These are phyloP conservation scores for Penicillium sp. DNA, from an alignment of 2,329 filamentous ascomycete genomes.

Conservation along the genomic window DNA sequence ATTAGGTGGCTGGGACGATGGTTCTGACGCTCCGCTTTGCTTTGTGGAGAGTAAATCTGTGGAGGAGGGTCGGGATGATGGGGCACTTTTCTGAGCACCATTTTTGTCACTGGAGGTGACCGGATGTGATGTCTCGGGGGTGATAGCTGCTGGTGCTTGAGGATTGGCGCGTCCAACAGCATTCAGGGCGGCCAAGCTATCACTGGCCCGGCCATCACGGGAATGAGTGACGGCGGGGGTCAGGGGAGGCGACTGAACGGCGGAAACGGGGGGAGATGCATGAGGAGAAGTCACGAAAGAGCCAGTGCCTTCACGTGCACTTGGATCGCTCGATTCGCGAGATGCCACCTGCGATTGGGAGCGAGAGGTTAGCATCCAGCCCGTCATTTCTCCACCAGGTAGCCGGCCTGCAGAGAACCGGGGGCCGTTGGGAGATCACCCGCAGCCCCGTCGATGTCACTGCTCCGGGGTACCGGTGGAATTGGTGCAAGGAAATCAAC, in stretches of 20 bases:
- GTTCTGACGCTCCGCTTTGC: slow-evolving; percentile 45
- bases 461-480: background rate
- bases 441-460: background rate
- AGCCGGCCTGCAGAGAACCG: background rate
- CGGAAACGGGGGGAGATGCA: slow-evolving; percentile 64
- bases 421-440: background rate
- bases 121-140: slow-evolving; percentile 55
- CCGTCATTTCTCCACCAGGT: background rate
- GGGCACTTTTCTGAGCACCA: slow-evolving; percentile 33
- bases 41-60: slow-evolving; percentile 42
- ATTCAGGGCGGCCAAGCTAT: slow-evolving; percentile 32
- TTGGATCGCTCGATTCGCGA: slow-evolving; percentile 60
- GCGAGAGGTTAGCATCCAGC: slow-evolving; percentile 9
- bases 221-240: slow-evolving; percentile 76
- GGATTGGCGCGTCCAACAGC: slow-evolving; percentile 33
- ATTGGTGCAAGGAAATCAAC: slow-evolving; percentile 9
- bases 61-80: slow-evolving; percentile 42
- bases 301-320: slow-evolving; percentile 56
- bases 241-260: slow-evolving; percentile 82
- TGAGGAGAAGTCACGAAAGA: slow-evolving; percentile 64
- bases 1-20: slow-evolving; percentile 41
- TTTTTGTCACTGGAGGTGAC: slow-evolving; percentile 39
- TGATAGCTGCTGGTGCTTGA: slow-evolving; percentile 45
- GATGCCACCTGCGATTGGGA: slow-evolving; percentile 41
- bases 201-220: slow-evolving; percentile 48